Percentiles rank a stretch among this genome's conserved stretches.
Conservation (phyloP, 1,284 basidiomycete species). For the Sporisorium scitamineum region DNA sequence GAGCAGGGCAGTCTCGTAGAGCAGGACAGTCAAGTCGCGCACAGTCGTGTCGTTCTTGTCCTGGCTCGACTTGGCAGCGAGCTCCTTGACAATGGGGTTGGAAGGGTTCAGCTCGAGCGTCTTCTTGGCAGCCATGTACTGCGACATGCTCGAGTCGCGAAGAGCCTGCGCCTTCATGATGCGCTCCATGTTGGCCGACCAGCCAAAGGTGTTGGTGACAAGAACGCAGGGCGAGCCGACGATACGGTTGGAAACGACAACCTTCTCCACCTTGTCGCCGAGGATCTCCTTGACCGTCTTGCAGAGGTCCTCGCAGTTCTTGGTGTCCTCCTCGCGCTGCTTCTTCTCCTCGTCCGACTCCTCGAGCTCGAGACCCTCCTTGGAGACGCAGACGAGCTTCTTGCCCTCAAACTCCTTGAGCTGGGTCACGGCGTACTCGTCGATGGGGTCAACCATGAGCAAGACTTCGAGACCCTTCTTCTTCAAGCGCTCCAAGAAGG, state of each 20-base stretch:
- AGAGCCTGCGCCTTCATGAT: constrained; percentile 99
- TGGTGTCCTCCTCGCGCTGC: constrained; percentile 85
- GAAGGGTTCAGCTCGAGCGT: constrained; percentile 96
- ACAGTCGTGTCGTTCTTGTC: constrained; percentile 97
- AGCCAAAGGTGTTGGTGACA: constrained; percentile 98
- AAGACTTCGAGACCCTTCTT: constrained; percentile 99
- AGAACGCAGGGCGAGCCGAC: constrained; percentile 69
- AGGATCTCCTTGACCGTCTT: constrained; percentile 97
- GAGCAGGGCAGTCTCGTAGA: constrained; percentile 94
- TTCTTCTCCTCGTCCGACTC: constrained; percentile 99
- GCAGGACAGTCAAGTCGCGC: constrained; percentile 91
- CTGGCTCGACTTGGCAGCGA: constrained; percentile 91
- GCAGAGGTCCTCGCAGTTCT: constrained; percentile 89
- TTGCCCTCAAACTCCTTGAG: constrained; percentile 99
- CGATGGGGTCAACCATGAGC: constrained; percentile 86
- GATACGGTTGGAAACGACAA: constrained; percentile 91
- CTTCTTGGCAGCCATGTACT: constrained; percentile 95
- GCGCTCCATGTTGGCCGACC: constrained; percentile 99
- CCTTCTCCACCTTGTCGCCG: constrained; percentile 99
- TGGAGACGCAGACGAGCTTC: constrained; percentile 97
- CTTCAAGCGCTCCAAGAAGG: constrained; percentile 99
- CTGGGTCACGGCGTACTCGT: constrained; percentile 78
- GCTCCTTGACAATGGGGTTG: constrained; percentile 95
- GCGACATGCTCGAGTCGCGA: constrained; percentile 98
- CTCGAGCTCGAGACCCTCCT: constrained; percentile 99